Evolutionary conservation across 169 alveolate genomes (phyloP).

Genomic region (Cryptosporidium bovis): DNA sequence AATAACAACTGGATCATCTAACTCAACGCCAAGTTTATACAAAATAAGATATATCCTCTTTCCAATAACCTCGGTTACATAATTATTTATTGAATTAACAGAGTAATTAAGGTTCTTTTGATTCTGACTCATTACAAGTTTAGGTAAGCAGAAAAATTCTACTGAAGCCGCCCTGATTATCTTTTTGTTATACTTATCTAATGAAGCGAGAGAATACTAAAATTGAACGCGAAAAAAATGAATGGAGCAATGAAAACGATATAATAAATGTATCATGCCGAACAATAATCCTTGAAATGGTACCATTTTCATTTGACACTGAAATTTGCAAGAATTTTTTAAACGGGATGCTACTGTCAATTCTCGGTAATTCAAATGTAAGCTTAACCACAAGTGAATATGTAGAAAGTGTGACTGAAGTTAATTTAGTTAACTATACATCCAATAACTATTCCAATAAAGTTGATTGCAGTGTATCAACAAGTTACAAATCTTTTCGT

Average conservation of each 20-base stretch:
- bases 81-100: neutral
- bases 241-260: constrained; percentile 6
- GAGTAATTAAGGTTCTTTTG: neutral
- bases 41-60: constrained; percentile 12
- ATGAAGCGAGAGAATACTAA: neutral
- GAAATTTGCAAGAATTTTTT: constrained; percentile 21
- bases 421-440: neutral
- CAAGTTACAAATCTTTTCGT: neutral
- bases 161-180: neutral
- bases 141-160: neutral
- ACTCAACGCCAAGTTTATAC: constrained; percentile 29
- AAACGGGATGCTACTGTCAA: constrained; percentile 7
- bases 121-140: neutral
- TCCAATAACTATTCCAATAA: too few relatives aligned
- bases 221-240: neutral
- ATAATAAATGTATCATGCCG: neutral
- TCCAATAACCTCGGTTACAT: constrained; percentile 20
- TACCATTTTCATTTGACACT: constrained; percentile 26
- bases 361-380: constrained; percentile 6
- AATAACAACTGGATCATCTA: constrained; percentile 33
- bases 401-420: constrained; percentile 5
- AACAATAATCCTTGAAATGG: constrained; percentile 24
- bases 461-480: too few relatives aligned
- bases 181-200: neutral
- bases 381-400: neutral